Base-by-base conservation (phyloP, 345 rosid genomes). In the Passiflora organensis region DNA sequence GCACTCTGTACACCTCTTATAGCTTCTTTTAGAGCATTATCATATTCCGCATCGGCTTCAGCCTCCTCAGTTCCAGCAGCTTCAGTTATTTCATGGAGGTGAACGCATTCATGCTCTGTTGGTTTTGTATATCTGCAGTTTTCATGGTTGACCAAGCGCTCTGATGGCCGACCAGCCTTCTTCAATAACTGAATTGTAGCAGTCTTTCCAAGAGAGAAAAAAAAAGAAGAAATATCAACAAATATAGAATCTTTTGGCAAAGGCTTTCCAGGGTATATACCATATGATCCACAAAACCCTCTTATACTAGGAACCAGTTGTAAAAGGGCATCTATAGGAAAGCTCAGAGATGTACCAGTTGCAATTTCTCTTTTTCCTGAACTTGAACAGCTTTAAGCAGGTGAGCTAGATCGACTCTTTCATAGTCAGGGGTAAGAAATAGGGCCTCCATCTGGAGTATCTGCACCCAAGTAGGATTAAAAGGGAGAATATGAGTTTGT, bases 61-160 rank as follows among this genome's bases (percentile, higher is more conserved):
- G 85, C 96, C 64, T 83, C 96, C 69, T 88, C 93, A n/a, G 95
- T 91, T 60, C 93, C 96, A 6, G 64, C 72, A 2, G 78, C 88
- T 70, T 82, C 95, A 0, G 95, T 87, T 67, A 88, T 88, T 79
- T 91, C 95, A n/a, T 74, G 85, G 41, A 91, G 81, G 68, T 85
- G 93, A 28, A 81, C 71, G 23, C 96, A 84, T 52, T 88, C 85
- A 34, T 86, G 93, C 70, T 72, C 80, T 85, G 73, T 75, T 21
- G 87, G 90, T 28, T 75, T 79, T 74, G 69, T 71, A 68, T 82
- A 88, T 52, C 65, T 76, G 77, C 95, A 88, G 25, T 81, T 86
- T 60, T 79, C 81, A 32, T 88, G 96, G 70, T 81, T 82, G 34
- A 86, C 80, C 43, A 75, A 59, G 20, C 93, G 81, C 55, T 81